phyloP scores from a whole-genome alignment of 2,329 filamentous ascomycete genomes.

The Aspergillus latus region DNA sequence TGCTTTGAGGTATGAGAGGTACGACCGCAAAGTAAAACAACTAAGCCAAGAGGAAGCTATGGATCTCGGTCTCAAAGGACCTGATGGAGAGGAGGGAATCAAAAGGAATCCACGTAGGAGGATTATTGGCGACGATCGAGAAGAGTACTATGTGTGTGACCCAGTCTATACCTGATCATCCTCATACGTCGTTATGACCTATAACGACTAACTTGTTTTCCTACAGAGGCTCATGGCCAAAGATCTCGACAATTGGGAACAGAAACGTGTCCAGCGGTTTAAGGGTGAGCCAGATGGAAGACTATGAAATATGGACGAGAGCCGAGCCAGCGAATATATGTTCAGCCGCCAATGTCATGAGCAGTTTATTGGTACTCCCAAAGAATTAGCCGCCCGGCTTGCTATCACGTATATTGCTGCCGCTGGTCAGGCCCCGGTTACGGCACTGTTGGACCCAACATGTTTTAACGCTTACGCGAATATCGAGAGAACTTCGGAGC shows the following conservation, averaged over 20 bases:
- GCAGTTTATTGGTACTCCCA: too few relatives aligned
- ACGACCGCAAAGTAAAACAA: slow-evolving; percentile 86
- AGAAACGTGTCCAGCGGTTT: slow-evolving; percentile 86
- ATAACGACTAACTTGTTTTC: slow-evolving; percentile 17
- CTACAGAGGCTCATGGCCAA: slow-evolving; percentile 75
- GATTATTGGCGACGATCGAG: slow-evolving; percentile 43
- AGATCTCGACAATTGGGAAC: slow-evolving; percentile 94
- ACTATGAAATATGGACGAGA: slow-evolving; percentile 49
- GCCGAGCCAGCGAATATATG: neutral
- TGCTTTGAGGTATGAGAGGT: slow-evolving; percentile 86
- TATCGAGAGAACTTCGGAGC: too few relatives aligned
- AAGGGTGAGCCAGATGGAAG: slow-evolving; percentile 88
- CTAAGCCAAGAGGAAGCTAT: slow-evolving; percentile 83
- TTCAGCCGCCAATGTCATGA: too few relatives aligned
- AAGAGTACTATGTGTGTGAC: slow-evolving; percentile 49
- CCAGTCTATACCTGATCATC: neutral
- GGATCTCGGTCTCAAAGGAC: slow-evolving; percentile 66
- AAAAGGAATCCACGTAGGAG: slow-evolving; percentile 47
- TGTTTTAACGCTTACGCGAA: too few relatives aligned
- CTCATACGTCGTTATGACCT: neutral
- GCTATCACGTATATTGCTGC: too few relatives aligned
- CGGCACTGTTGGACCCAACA: too few relatives aligned
- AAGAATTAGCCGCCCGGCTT: too few relatives aligned
- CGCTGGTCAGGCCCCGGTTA: too few relatives aligned
- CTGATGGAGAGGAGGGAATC: slow-evolving; percentile 77